Base-by-base conservation (phyloP, 2,329 filamentous ascomycete genomes). In the Phialophora macrospora region DNA sequence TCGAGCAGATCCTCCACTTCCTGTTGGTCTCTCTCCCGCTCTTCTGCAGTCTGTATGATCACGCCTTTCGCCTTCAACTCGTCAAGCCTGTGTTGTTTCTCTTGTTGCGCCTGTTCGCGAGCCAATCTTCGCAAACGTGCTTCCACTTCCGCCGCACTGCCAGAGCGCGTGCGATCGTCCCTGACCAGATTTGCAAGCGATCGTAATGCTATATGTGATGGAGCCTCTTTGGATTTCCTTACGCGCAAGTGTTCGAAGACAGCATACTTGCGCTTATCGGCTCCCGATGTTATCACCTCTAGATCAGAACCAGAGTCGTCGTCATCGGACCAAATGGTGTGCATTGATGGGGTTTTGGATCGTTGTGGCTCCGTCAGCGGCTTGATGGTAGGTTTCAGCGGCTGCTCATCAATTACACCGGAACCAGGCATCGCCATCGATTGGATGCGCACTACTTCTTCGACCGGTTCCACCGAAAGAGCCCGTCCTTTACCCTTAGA, bases 1-100 rank as follows among this genome's bases (percentile, higher is more conserved):
- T 94, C 90, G 28, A 98, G 86, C 66, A 98, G 85, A 73, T 97
- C 90, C 72, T 98, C 95, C 12, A 97, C 87, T 65, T 93, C 88
- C 64, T 90, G 88, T 76, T 92, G 87, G 75, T 96, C 90, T 38
- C 87, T 86, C 74, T 93, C 90, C 22, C 91, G 87, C 76, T 99
- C 93, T 77, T 97, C 94, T 1, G 89, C 87, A 0, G 91, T 97
- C 76, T 93, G 90, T 20, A 98, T 83, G 26, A 90, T 81, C 28
- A 97, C 84, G 7, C 95, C 95, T 77, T 90, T 92, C 11, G 90
- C 88, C 73, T 86, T 88, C 48, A 99, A 84, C 71, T 88, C 84
- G 63, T 92, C 87, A 22, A 98, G 84, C 62, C 89, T 89, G 71
- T 91, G 88, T 66, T 91, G 87, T 60, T 92, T 88, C 75, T 95